A percentile compares a stretch with the other conserved stretches of the same genome.
These are phyloP conservation scores for Xylaria palmicola DNA, from an alignment of 495 filamentous ascomycete species.

Conservation along the genomic window DNA sequence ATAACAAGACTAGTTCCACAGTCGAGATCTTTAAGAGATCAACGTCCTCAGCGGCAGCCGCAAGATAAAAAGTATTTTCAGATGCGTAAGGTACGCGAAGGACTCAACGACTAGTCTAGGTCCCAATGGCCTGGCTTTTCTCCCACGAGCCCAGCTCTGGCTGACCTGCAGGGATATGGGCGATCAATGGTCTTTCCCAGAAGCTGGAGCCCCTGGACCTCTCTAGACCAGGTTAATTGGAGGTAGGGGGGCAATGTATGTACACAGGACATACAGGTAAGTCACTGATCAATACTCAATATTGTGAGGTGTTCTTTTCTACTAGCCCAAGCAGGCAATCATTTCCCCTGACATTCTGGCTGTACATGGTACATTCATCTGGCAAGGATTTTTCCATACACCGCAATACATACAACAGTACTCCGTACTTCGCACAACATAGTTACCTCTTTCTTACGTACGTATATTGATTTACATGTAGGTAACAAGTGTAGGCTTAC, in stretches of 20 bases:
- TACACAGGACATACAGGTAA: no score
- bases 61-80: background rate
- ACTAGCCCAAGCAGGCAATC: no score
- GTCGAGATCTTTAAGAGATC: background rate
- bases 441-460: no score
- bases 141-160: slow-evolving; percentile 6
- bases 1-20: no score
- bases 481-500: no score
- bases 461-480: no score
- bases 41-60: background rate
- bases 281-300: background rate
- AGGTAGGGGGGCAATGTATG: slow-evolving; percentile 4
- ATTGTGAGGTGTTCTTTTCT: background rate
- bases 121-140: slow-evolving; percentile 5
- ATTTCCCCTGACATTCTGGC: no score
- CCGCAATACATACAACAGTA: no score
- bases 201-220: slow-evolving; percentile 5
- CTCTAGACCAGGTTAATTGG: slow-evolving; percentile 5
- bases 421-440: no score
- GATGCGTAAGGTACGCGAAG: no score
- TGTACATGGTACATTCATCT: no score
- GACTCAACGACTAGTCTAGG: background rate
- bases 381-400: no score
- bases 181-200: slow-evolving; percentile 11
- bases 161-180: background rate